Percentiles rank a stretch among this genome's conserved stretches.
Evolutionary conservation across 345 rosid genomes (phyloP).

Genomic region (Schrenkiella parvula): DNA sequence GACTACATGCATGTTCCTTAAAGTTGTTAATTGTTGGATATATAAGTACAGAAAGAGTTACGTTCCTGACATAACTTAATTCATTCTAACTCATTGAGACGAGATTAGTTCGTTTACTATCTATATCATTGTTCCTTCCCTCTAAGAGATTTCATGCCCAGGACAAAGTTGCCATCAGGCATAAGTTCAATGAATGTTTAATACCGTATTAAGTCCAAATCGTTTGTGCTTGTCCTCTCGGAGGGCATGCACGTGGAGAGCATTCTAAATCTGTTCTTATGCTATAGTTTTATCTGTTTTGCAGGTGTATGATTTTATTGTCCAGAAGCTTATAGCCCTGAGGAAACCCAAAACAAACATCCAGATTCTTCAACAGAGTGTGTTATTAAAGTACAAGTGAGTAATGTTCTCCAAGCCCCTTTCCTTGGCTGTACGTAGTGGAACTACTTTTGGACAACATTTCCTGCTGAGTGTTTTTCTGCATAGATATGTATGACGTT

Average conservation of each 20-base stretch:
- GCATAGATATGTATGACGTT: not conserved
- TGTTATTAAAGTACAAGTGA: constrained; percentile 91
- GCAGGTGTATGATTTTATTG: constrained; percentile 94
- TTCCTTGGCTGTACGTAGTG: not conserved
- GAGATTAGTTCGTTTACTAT: constrained; percentile 2
- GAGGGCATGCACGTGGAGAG: not conserved
- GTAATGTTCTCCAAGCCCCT: constrained; percentile 20
- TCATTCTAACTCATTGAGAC: not conserved
- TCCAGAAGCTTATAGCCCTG: constrained; percentile 92
- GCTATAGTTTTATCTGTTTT: constrained; percentile 17
- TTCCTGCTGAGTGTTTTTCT: not conserved
- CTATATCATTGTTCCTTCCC: not conserved
- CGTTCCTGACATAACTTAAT: not conserved
- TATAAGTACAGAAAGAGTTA: not conserved
- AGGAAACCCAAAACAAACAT: constrained; percentile 99
- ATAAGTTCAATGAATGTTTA: not conserved
- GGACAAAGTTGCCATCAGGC: not conserved
- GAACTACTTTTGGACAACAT: not conserved
- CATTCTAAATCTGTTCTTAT: constrained; percentile 4
- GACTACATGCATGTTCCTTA: not conserved
- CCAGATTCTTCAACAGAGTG: constrained; percentile 97
- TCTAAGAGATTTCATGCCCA: not conserved
- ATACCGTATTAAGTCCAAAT: not conserved
- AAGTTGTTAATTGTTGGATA: not conserved
- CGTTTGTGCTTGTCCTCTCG: constrained; percentile 2